Percentiles rank a stretch among this genome's conserved stretches.
Evolutionary conservation across 306 rosid genomes (phyloP).

Genomic region (Vigna radiata): DNA sequence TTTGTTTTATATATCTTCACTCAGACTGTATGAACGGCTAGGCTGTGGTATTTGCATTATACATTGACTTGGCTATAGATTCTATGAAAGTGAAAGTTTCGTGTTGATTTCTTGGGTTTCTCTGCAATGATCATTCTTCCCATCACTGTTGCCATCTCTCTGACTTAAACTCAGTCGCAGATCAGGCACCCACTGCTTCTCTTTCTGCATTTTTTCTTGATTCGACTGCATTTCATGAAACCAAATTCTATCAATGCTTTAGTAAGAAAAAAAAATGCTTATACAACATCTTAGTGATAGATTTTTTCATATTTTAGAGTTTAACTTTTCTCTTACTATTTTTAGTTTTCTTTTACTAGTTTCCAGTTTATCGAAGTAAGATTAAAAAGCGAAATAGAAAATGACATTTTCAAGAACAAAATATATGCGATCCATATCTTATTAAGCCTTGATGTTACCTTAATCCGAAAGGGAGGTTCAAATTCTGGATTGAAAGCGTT

Average conservation of each 20-base stretch:
- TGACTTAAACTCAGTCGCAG: conserved; percentile 66
- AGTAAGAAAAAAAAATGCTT: no score
- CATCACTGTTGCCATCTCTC: conserved; percentile 43
- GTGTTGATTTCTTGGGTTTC: conserved; percentile 67
- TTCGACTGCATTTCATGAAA: conserved; percentile 51
- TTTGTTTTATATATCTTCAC: conserved; percentile 32
- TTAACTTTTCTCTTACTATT: neutral
- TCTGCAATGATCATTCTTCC: conserved; percentile 37
- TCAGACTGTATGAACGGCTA: conserved; percentile 28
- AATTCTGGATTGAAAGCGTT: conserved; percentile 43
- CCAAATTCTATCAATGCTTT: neutral
- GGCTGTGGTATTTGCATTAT: conserved; percentile 42
- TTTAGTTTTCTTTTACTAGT: neutral
- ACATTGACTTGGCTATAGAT: conserved; percentile 26
- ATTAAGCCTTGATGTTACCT: conserved; percentile 42
- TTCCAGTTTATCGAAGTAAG: neutral
- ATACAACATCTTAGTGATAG: neutral
- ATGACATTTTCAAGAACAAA: neutral
- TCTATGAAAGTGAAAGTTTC: conserved; percentile 73
- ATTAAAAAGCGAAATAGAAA: neutral
- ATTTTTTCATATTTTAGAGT: neutral
- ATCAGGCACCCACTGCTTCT: conserved; percentile 58
- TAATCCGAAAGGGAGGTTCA: conserved; percentile 56
- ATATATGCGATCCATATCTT: neutral
- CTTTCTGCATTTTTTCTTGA: conserved; percentile 47